Percentiles rank a stretch among this genome's conserved stretches.
Evolutionary conservation across 306 rosid species (phyloP).

Genomic region (Cicer bijugum): DNA sequence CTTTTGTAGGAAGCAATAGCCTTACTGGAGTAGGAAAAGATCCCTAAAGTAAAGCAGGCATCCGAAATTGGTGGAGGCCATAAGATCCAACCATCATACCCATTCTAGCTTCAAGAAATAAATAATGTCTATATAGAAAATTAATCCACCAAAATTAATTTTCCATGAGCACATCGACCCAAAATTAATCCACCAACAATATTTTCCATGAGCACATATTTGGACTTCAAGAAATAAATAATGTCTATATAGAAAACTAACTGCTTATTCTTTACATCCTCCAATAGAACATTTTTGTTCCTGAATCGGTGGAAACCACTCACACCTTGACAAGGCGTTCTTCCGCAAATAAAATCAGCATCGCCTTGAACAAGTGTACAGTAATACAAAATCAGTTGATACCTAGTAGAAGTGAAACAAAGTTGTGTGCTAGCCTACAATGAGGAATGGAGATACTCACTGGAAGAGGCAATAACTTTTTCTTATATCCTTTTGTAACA

Average conservation of each 20-base stretch:
- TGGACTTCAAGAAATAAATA: constrained; percentile 63
- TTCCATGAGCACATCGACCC: too few relatives aligned
- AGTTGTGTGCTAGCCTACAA: neutral
- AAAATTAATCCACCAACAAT: constrained; percentile 70
- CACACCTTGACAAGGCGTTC: constrained; percentile 90
- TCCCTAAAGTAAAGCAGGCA: constrained; percentile 86
- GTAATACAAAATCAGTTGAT: neutral
- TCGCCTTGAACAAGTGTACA: constrained; percentile 57
- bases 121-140: too few relatives aligned
- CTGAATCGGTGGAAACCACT: constrained; percentile 86
- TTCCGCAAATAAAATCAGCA: constrained; percentile 82
- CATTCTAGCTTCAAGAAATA: constrained; percentile 65
- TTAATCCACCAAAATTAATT: too few relatives aligned
- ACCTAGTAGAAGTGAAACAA: neutral
- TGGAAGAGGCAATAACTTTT: constrained; percentile 54
- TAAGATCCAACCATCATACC: constrained; percentile 51
- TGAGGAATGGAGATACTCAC: constrained; percentile 41
- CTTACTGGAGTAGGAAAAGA: constrained; percentile 62
- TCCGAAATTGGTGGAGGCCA: constrained; percentile 80
- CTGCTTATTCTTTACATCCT: constrained; percentile 67
- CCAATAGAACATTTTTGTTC: constrained; percentile 52
- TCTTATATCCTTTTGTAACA: constrained; percentile 47
- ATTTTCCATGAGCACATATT: constrained; percentile 79
- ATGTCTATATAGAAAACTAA: constrained; percentile 68
- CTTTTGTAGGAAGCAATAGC: constrained; percentile 49